Conservation (phyloP, 495 filamentous ascomycete species). For the Beverwykella pulmonaria region DNA sequence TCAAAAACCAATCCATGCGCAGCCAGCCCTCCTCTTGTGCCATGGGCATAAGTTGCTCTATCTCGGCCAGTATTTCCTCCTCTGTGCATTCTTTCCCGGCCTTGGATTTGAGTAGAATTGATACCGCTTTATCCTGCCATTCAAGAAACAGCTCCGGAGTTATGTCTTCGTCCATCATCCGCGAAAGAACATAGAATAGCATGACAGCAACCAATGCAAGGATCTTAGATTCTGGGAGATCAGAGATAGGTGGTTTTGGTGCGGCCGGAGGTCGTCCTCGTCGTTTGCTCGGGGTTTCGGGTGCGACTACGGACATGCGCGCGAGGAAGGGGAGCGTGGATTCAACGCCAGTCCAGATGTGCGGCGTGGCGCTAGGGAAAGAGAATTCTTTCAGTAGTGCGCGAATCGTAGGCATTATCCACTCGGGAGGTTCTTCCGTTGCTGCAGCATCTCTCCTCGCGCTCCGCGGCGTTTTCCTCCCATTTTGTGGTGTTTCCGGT, state of each 20-base stretch:
- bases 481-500: conserved; percentile 37
- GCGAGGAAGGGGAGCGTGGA: conserved; percentile 48
- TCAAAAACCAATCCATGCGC: conserved; percentile 43
- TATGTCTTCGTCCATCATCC: conserved; percentile 47
- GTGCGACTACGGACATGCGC: conserved; percentile 8
- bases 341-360: conserved; percentile 66
- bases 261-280: conserved; percentile 20
- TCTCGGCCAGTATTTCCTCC: conserved; percentile 21
- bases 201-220: conserved; percentile 66
- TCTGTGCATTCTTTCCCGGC: conserved; percentile 7
- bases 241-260: conserved; percentile 4
- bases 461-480: conserved; percentile 16
- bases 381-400: conserved; percentile 66
- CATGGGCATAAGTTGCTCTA: conserved; percentile 38
- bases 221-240: conserved; percentile 44
- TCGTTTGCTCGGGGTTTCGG: conserved; percentile 26
- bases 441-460: not conserved
- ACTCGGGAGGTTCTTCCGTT: conserved; percentile 53
- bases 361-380: conserved; percentile 59
- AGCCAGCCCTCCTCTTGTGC: conserved; percentile 42
- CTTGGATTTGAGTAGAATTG: conserved; percentile 14
- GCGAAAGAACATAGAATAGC: conserved; percentile 59
- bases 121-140: conserved; percentile 49
- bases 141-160: conserved; percentile 48
- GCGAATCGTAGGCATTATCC: conserved; percentile 68